Conservation (phyloP, 78 protist species). For the Isochrysis galbana region DNA sequence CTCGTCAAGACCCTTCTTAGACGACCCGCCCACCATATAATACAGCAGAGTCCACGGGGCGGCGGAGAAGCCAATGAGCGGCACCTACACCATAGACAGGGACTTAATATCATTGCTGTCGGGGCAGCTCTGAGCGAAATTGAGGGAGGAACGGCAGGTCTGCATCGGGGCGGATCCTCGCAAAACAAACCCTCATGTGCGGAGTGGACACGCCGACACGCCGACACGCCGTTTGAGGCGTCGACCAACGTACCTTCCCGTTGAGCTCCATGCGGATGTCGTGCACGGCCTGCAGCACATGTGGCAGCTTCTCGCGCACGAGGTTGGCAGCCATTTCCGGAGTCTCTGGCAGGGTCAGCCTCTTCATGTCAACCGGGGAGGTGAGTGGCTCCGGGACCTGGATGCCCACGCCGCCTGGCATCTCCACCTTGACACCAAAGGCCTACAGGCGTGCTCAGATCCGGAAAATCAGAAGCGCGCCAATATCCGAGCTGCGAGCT, state of each 20-base stretch:
- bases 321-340: background rate
- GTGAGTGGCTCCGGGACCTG: background rate
- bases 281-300: background rate
- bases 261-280: background rate
- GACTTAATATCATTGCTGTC: no score
- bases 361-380: background rate
- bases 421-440: background rate
- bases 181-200: no score
- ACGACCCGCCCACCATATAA: conserved; percentile 30
- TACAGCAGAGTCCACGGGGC: conserved; percentile 37
- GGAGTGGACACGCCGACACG: no score
- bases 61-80: conserved; percentile 31
- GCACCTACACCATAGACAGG: no score
- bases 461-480: no score
- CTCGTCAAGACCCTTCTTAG: background rate
- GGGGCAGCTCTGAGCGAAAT: no score
- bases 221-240: no score
- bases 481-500: no score
- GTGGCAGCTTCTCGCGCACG: background rate
- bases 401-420: conserved; percentile 49
- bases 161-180: no score
- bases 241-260: no score
- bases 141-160: no score
- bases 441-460: no score
- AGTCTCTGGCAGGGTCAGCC: background rate